Evolutionary conservation across 805 yeast species (phyloP).

Genomic region (Teunomyces tritomae): DNA sequence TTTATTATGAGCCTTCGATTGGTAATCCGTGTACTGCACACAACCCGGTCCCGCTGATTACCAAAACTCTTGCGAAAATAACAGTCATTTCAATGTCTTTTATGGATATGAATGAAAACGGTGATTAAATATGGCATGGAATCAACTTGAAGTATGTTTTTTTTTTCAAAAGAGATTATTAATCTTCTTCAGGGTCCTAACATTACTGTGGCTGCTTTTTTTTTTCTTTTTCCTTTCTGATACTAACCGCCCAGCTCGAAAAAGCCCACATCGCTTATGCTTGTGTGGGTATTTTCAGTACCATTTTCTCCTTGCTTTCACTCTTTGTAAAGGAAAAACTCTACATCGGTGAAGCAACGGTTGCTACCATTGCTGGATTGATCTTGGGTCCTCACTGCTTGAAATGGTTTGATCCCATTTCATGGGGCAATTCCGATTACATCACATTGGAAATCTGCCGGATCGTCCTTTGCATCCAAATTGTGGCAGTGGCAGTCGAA

Average conservation of each 20-base stretch:
- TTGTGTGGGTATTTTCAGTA: constrained; percentile 76
- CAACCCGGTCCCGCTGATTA: background rate
- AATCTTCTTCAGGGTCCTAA: no score
- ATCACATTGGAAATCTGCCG: constrained; percentile 83
- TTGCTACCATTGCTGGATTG: constrained; percentile 80
- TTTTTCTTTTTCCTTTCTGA: background rate
- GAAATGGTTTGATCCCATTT: constrained; percentile 75
- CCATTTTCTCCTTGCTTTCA: constrained; percentile 77
- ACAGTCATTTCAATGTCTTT: background rate
- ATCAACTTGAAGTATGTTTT: constrained; percentile 20
- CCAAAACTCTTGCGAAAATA: background rate
- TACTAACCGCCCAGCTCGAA: constrained; percentile 35
- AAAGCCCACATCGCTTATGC: constrained; percentile 86
- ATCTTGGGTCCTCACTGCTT: constrained; percentile 87
- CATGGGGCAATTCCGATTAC: constrained; percentile 83
- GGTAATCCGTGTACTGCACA: background rate
- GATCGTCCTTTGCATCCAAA: constrained; percentile 79
- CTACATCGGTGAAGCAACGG: constrained; percentile 89
- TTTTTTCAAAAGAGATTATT: no score
- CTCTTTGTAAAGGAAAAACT: constrained; percentile 78
- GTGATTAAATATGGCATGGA: constrained; percentile 14
- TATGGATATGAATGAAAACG: background rate
- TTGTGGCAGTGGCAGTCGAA: constrained; percentile 93
- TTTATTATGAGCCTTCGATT: background rate
- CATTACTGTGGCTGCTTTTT: background rate